A percentile compares a stretch with the other conserved stretches of the same genome.
phyloP scores from a whole-genome alignment of 371 early-diverging fungal genomes.

The Zopfochytrium polystomum region DNA sequence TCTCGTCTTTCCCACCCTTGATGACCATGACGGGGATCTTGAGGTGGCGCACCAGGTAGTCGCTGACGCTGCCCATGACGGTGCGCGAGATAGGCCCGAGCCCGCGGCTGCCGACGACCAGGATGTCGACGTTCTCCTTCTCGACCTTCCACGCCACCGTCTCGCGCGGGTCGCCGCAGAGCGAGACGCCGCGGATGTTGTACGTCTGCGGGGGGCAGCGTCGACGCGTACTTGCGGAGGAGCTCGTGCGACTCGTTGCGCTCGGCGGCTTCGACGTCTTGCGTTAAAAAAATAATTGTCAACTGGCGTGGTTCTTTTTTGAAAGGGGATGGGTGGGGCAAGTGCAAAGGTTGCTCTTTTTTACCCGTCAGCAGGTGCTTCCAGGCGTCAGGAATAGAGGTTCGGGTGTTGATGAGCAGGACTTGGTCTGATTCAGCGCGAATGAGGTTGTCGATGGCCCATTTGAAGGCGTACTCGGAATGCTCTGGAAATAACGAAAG shows the following conservation, averaged over 20 bases:
- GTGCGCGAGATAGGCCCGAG: conserved; percentile 15
- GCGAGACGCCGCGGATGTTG: conserved; percentile 29
- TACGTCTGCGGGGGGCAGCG: conserved; percentile 17
- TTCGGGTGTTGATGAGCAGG: not conserved
- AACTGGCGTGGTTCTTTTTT: too few species aligned
- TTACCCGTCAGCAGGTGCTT: too few species aligned
- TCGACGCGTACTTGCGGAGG: conserved; percentile 8
- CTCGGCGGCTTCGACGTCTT: not conserved
- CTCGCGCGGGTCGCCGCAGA: conserved; percentile 21
- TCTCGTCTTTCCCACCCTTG: too few species aligned
- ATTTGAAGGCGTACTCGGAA: not conserved
- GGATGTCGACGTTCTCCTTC: not conserved
- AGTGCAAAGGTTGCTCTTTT: too few species aligned
- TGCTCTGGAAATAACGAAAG: not conserved
- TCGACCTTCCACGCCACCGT: not conserved
- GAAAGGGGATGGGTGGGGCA: too few species aligned
- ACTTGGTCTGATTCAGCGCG: not conserved
- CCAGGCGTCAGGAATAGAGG: not conserved
- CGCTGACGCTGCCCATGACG: conserved; percentile 41
- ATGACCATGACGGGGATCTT: conserved; percentile 35
- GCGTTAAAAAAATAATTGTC: not conserved
- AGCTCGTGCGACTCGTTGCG: conserved; percentile 2
- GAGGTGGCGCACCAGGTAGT: conserved; percentile 44
- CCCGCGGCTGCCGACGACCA: not conserved
- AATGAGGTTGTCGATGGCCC: not conserved